Evolutionary conservation across 225 moss, liverwort and hornwort genomes (phyloP).

Genomic region (Pseudisothecium myosuroides): DNA sequence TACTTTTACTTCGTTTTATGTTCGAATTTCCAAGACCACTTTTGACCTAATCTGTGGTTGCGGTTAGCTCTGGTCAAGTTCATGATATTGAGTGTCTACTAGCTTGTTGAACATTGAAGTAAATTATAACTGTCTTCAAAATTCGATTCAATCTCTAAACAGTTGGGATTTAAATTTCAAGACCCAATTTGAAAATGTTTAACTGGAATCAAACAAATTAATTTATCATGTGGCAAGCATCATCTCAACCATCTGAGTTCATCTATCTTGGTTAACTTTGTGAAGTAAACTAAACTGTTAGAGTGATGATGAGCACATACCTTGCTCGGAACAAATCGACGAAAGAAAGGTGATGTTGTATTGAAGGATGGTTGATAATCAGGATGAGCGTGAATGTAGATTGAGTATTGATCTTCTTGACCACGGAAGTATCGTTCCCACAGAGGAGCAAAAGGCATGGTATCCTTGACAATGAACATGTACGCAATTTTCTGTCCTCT

Average conservation of each 20-base stretch:
- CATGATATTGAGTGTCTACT: background rate
- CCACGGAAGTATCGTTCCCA: constrained; percentile 1
- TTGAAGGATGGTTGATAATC: background rate
- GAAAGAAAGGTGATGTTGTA: background rate
- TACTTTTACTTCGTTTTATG: background rate
- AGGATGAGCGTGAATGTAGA: constrained; percentile 6
- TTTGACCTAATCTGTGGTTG: background rate
- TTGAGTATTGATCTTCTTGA: background rate
- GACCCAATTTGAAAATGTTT: background rate
- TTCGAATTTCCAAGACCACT: background rate
- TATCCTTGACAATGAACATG: background rate
- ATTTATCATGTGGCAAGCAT: background rate
- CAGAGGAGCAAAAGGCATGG: background rate
- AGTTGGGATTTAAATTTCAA: background rate
- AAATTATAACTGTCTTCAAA: background rate
- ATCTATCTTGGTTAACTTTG: background rate
- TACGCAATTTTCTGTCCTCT: background rate
- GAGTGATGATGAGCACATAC: background rate
- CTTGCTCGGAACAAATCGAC: constrained; percentile 1
- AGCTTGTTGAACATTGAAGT: background rate
- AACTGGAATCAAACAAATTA: background rate
- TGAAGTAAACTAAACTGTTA: too few relatives aligned
- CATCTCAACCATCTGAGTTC: background rate
- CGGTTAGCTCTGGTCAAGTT: background rate
- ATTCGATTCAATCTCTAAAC: background rate